Conservation (phyloP, 768 basidiomycete genomes). For the Fomitopsis serialis region DNA sequence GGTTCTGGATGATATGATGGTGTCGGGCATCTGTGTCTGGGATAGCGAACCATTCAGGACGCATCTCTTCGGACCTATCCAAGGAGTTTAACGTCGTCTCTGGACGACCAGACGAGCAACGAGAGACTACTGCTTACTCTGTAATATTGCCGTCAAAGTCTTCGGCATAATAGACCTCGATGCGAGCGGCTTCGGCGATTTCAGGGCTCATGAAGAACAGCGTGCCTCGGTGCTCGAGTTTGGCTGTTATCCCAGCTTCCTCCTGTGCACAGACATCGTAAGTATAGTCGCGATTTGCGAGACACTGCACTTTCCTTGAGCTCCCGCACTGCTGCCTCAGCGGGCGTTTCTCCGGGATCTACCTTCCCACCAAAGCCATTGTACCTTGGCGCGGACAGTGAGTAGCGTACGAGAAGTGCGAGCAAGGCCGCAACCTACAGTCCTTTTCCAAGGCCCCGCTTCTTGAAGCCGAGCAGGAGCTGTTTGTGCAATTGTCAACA, state of each 20-base stretch:
- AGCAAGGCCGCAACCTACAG: slow-evolving; percentile 34
- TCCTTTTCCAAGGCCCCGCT: slow-evolving; percentile 67
- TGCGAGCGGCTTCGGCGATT: slow-evolving; percentile 56
- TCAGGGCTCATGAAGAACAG: slow-evolving; percentile 58
- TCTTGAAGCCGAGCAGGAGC: slow-evolving; percentile 74
- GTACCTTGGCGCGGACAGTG: slow-evolving; percentile 40
- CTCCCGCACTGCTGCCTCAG: slow-evolving; percentile 73
- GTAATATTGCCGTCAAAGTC: slow-evolving; percentile 52
- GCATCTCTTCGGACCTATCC: slow-evolving; percentile 84
- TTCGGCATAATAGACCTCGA: slow-evolving; percentile 67
- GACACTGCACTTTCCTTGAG: slow-evolving; percentile 37
- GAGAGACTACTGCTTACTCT: slow-evolving; percentile 43
- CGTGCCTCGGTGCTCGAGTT: slow-evolving; percentile 56
- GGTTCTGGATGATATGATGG: background rate
- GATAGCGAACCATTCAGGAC: slow-evolving; percentile 70
- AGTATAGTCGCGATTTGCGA: background rate
- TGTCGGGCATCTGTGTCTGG: slow-evolving; percentile 1
- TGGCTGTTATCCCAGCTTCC: slow-evolving; percentile 72
- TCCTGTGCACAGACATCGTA: slow-evolving; percentile 45
- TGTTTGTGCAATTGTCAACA: slow-evolving; percentile 25
- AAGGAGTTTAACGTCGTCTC: background rate
- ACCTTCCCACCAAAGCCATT: slow-evolving; percentile 92
- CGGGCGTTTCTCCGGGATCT: slow-evolving; percentile 63
- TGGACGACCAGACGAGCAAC: background rate
- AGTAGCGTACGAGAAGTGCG: background rate